These are phyloP conservation scores for Vairimorpha necatrix DNA, from an alignment of 371 early-diverging fungal species.

Conservation along the genomic window DNA sequence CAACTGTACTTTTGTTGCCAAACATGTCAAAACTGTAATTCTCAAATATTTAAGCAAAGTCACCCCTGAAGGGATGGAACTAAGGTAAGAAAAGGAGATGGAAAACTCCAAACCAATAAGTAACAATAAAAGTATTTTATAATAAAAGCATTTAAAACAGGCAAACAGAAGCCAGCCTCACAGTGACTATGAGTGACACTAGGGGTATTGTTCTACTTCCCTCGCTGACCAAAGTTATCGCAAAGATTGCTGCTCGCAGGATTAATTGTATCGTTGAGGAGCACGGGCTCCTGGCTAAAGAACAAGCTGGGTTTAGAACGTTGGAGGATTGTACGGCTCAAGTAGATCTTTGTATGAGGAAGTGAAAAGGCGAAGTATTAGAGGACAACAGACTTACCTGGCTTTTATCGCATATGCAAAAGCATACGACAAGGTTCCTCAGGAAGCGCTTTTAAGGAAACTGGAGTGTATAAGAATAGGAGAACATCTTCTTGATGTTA, in stretches of 20 bases:
- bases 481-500: background rate
- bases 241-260: constrained; percentile 19
- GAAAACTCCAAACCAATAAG: too few species aligned
- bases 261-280: background rate
- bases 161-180: too few species aligned
- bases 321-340: constrained; percentile 33
- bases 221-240: constrained; percentile 9
- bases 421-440: constrained; percentile 42
- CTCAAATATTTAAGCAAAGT: too few species aligned
- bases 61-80: too few species aligned
- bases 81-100: too few species aligned
- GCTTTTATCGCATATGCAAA: constrained; percentile 27
- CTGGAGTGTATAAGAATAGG: constrained; percentile 16
- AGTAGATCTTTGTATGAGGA: constrained; percentile 17
- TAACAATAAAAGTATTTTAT: too few species aligned
- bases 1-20: too few species aligned
- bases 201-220: constrained; percentile 39
- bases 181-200: constrained; percentile 39
- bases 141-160: too few species aligned
- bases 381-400: background rate
- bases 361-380: constrained; percentile 9
- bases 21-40: too few species aligned
- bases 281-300: background rate
- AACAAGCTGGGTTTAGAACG: constrained; percentile 30
- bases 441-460: constrained; percentile 10